Conservation (phyloP, 345 rosid species). For the Rhodamnia rubescens region DNA sequence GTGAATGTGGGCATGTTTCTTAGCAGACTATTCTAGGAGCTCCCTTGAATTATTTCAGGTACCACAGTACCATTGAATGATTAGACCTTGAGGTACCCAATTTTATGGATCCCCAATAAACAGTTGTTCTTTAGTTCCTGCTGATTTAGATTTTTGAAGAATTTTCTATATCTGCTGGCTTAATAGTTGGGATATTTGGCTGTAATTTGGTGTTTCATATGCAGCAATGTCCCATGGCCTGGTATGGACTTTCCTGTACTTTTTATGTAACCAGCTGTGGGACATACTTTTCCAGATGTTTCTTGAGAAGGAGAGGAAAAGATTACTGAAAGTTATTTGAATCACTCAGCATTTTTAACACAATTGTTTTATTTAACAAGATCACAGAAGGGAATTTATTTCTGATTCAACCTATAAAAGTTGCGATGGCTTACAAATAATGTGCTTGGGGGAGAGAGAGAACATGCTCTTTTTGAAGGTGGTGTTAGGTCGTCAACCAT, state of each 20-base stretch:
- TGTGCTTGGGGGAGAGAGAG: background rate
- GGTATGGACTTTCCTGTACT: background rate
- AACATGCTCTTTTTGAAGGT: background rate
- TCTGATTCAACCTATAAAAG: background rate
- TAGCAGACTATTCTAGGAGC: background rate
- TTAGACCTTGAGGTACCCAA: background rate
- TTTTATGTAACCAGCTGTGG: background rate
- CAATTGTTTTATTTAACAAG: background rate
- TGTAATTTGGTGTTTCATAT: background rate
- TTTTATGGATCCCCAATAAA: background rate
- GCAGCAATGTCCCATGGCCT: background rate
- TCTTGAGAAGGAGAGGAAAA: background rate
- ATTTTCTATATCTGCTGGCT: background rate
- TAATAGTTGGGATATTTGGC: background rate
- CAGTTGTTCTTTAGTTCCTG: background rate
- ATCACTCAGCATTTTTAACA: background rate
- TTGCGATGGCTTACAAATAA: background rate
- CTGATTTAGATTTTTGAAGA: background rate
- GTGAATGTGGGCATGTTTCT: background rate
- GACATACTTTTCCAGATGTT: background rate
- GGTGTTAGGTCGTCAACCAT: background rate
- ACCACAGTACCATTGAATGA: background rate
- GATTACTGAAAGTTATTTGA: background rate
- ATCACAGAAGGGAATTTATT: background rate
- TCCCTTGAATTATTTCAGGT: background rate